Evolutionary conservation across 83 land plant species (phyloP), one percentile per base, ranked within the genome.

Genomic region (Diphasiastrum complanatum): DNA sequence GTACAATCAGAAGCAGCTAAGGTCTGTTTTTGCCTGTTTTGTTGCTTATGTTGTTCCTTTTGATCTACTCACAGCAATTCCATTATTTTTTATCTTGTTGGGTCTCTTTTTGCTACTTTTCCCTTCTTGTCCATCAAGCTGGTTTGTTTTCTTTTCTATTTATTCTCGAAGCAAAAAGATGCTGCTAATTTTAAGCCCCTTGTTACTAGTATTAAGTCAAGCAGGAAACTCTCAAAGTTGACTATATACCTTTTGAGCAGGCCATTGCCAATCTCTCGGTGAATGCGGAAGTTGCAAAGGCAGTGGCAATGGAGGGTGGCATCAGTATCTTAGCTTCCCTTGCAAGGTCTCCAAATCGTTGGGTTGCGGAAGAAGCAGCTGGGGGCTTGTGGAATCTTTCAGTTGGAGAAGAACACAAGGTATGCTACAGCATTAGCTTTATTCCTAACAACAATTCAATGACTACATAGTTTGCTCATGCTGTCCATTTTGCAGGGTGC

Each of bases 401-500:
- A 47, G 99, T 95, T 52, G 99, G 99, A 24, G 99, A 95, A 71
- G 99, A 95, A 51, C 96, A 95, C 70, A 95, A 95, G 92, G 99
- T 95, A 45, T 14, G 29, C 5, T 55, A 12, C 22, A 49, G 20
- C 19, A 49, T 49, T 49, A 8, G 6, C 52, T 12, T 10, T 49
- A 20, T 20, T 14, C 20, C 52, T 28, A 11, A 19, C 19, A 20
- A 31, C 37, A 20, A 31, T 14, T 34, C 36, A 34, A 33, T 20
- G 11, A 54, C 25, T 26, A 19, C 20, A 14, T 12, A 26, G n/a
- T 53, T 56, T 18, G 36, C 1, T 20, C 18, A 33, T 6, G 14
- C 18, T 33, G 22, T 56, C 60, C 14, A 22, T 55, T 63, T 64
- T 47, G 56, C 67, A 95, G 99, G 82, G 87, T 65, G 84, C 99